phyloP scores from a whole-genome alignment of 257 asterid species.

The Solanum chiquidenum region DNA sequence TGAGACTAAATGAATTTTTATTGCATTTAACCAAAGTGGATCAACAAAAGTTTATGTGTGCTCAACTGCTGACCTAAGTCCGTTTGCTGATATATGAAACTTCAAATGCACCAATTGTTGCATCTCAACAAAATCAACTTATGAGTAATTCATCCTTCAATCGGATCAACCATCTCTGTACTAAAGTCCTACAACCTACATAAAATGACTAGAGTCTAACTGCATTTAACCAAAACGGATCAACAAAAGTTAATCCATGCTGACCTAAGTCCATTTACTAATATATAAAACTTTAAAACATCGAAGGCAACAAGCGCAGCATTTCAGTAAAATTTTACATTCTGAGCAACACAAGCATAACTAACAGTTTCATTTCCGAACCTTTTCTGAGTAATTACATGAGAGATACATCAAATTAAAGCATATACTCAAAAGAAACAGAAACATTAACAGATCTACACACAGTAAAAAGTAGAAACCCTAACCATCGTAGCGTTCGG shows the following conservation, averaged over 20 bases:
- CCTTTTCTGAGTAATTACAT: neutral
- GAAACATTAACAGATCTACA: neutral
- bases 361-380: neutral
- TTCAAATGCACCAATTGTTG: neutral
- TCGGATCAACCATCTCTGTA: neutral
- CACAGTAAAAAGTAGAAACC: neutral
- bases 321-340: neutral
- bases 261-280: neutral
- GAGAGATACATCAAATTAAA: neutral
- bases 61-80: neutral
- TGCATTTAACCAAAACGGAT: neutral
- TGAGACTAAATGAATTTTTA: neutral
- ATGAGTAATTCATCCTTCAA: neutral
- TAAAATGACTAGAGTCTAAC: neutral
- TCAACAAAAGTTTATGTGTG: neutral
- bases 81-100: neutral
- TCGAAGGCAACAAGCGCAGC: neutral
- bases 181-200: neutral
- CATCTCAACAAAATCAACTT: neutral
- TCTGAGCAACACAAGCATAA: neutral
- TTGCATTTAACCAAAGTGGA: neutral
- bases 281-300: neutral
- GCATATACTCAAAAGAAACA: neutral
- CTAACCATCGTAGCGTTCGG: constrained; percentile 33
- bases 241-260: neutral